These are phyloP conservation scores for Boehmeria nivea DNA, from an alignment of 306 rosid genomes.

Conservation along the genomic window DNA sequence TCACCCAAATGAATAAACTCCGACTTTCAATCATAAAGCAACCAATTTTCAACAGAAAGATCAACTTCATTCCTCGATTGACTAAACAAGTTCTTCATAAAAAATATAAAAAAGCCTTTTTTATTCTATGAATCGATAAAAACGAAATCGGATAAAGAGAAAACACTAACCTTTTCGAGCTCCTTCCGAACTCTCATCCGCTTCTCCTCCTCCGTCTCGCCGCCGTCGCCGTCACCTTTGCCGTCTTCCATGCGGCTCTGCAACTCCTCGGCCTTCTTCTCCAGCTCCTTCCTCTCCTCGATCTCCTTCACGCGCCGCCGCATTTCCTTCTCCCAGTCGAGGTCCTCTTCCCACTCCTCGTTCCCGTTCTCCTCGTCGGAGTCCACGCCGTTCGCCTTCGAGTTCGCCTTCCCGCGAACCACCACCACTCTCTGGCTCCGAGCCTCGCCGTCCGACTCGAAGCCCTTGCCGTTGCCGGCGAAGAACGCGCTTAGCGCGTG, in stretches of 20 bases:
- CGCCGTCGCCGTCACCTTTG: conserved; percentile 34
- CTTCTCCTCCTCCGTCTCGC: conserved; percentile 77
- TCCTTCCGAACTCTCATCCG: conserved; percentile 83
- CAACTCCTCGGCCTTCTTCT: conserved; percentile 85
- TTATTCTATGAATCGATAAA: no score
- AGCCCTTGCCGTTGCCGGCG: conserved; percentile 37
- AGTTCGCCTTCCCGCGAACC: conserved; percentile 58
- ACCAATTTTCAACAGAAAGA: no score
- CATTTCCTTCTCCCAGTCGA: conserved; percentile 75
- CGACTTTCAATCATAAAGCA: no score
- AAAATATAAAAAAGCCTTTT: neutral
- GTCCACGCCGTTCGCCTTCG: conserved; percentile 67
- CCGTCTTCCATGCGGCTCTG: conserved; percentile 44
- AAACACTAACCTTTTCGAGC: conserved; percentile 69
- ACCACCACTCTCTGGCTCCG: conserved; percentile 54
- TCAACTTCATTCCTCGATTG: no score
- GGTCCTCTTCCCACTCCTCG: conserved; percentile 41
- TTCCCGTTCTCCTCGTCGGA: conserved; percentile 40
- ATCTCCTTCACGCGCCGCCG: conserved; percentile 68
- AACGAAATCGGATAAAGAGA: neutral
- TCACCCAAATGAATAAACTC: no score
- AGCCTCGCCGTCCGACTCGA: conserved; percentile 55
- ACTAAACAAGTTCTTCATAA: neutral
- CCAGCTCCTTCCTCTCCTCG: conserved; percentile 81
- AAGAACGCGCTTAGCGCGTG: conserved; percentile 24